Conservation (phyloP, 495 filamentous ascomycete genomes). For the Aspergillus leporis region DNA sequence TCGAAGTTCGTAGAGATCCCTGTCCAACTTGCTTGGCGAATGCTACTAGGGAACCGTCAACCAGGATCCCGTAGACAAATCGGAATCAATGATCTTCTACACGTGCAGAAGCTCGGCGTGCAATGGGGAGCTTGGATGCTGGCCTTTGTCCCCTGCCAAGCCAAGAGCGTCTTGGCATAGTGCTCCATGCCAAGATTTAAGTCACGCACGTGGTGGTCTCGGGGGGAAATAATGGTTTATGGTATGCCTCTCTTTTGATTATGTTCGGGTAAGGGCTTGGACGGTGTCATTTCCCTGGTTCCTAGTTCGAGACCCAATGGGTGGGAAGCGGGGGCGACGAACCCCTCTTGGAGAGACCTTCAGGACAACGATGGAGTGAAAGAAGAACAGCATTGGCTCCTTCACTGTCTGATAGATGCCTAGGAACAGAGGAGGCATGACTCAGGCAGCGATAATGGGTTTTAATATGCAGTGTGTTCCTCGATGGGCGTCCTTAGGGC, state of each 20-base stretch:
- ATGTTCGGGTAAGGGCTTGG: background rate
- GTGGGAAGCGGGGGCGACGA: too few relatives aligned
- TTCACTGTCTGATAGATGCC: too few relatives aligned
- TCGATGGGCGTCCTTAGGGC: too few relatives aligned
- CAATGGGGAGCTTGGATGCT: slow-evolving; percentile 5
- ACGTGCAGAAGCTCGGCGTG: slow-evolving; percentile 18
- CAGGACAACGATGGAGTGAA: too few relatives aligned
- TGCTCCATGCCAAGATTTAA: background rate
- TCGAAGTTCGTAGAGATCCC: slow-evolving; percentile 2
- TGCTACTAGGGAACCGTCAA: slow-evolving; percentile 2
- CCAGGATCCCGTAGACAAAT: slow-evolving; percentile 1
- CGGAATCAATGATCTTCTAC: slow-evolving; percentile 5
- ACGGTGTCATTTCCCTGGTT: background rate
- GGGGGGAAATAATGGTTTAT: background rate
- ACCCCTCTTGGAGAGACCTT: too few relatives aligned
- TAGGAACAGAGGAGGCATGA: too few relatives aligned
- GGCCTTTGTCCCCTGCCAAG: slow-evolving; percentile 1
- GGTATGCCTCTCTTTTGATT: background rate
- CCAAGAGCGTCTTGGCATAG: background rate
- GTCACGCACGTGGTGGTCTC: background rate
- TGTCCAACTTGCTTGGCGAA: slow-evolving; percentile 16
- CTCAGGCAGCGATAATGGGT: too few relatives aligned
- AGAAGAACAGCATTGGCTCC: too few relatives aligned
- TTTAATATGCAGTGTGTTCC: too few relatives aligned
- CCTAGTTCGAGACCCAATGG: background rate